These are phyloP conservation scores for Medicago arabica DNA, from an alignment of 306 rosid species.

Conservation along the genomic window DNA sequence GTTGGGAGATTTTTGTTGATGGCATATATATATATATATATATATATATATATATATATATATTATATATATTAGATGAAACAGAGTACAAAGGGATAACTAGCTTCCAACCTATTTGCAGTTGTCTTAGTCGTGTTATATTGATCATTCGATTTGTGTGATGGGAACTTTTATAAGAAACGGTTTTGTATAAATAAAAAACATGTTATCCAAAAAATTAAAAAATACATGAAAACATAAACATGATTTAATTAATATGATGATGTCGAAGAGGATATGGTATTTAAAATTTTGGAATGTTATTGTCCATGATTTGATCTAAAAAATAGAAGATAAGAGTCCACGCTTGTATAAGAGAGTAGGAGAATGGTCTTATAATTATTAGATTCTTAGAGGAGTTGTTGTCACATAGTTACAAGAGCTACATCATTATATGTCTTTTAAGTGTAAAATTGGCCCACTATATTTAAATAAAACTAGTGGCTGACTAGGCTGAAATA, in stretches of 20 bases:
- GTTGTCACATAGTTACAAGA: slow-evolving; percentile 58
- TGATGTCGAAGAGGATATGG: background rate
- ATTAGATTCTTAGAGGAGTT: slow-evolving; percentile 61
- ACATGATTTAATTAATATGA: no score
- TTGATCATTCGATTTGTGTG: background rate
- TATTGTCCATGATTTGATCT: slow-evolving; percentile 1
- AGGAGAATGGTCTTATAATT: slow-evolving; percentile 50
- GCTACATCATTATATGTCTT: slow-evolving; percentile 49
- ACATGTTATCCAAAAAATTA: no score
- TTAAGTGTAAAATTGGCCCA: slow-evolving; percentile 61
- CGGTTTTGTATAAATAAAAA: no score
- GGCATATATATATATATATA: no score
- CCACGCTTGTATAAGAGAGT: background rate
- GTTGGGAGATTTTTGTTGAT: no score
- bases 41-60: no score
- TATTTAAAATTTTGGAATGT: background rate
- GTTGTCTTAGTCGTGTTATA: background rate
- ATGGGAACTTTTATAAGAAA: no score
- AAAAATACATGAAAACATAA: no score
- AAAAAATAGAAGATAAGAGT: background rate
- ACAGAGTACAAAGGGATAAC: no score
- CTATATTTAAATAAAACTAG: slow-evolving; percentile 31
- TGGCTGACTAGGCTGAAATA: slow-evolving; percentile 38
- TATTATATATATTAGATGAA: no score
- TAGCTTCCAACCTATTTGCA: background rate